These are phyloP conservation scores for Lepraria neglecta DNA, from an alignment of 495 filamentous ascomycete species.

Conservation along the genomic window DNA sequence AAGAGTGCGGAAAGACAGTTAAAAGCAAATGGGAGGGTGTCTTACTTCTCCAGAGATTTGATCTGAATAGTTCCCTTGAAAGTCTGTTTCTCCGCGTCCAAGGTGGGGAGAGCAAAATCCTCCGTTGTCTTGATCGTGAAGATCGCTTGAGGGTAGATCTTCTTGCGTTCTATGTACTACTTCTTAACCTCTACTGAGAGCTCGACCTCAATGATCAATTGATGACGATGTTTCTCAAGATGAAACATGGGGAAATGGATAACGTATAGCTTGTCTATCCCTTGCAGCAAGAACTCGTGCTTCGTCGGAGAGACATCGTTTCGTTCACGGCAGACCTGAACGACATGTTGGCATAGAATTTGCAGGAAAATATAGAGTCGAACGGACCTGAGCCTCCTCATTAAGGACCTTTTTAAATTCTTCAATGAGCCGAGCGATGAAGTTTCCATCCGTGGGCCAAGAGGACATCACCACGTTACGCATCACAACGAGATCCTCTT, in stretches of 20 bases:
- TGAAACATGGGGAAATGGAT: constrained; percentile 35
- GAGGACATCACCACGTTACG: constrained; percentile 41
- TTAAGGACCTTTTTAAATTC: constrained; percentile 31
- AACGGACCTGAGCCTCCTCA: constrained; percentile 32
- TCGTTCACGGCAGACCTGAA: constrained; percentile 29
- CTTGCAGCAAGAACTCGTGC: constrained; percentile 36
- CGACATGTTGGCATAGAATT: background rate
- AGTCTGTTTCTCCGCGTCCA: constrained; percentile 17
- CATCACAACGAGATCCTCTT: constrained; percentile 36
- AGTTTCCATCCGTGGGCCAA: constrained; percentile 35
- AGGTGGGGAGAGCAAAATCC: constrained; percentile 19
- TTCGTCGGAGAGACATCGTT: constrained; percentile 27
- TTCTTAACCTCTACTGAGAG: constrained; percentile 24
- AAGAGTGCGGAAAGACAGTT: background rate
- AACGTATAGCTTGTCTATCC: constrained; percentile 33
- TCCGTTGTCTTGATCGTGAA: constrained; percentile 27
- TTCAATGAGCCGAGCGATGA: constrained; percentile 28
- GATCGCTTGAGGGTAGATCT: constrained; percentile 18
- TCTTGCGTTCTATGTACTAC: constrained; percentile 28
- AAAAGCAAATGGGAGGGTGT: no score
- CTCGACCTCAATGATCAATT: constrained; percentile 33
- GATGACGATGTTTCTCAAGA: constrained; percentile 31
- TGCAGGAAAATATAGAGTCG: background rate
- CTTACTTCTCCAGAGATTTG: background rate
- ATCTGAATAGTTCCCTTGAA: constrained; percentile 22